phyloP scores from a whole-genome alignment of 148 eudicot species.

The Heliosperma pusillum region DNA sequence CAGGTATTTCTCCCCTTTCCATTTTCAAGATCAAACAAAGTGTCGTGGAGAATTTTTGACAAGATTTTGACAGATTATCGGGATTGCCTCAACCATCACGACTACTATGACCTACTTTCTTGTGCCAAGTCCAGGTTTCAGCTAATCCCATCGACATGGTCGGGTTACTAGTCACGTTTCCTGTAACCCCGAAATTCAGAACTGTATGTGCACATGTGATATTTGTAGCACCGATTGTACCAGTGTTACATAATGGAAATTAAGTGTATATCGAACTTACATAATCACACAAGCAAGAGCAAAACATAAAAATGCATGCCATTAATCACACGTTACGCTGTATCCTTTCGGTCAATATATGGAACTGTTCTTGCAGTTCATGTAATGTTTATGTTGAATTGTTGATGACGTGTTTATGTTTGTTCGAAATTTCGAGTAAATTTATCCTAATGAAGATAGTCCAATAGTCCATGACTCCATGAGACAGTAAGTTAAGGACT shows the following conservation, averaged over 20 bases:
- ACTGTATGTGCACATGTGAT: constrained; percentile 17
- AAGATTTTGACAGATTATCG: constrained; percentile 83
- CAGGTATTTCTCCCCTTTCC: constrained; percentile 75
- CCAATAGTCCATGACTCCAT: neutral
- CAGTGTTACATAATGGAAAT: neutral
- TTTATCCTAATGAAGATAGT: too few relatives aligned
- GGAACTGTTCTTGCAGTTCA: neutral
- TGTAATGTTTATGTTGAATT: neutral
- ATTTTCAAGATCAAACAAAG: constrained; percentile 60
- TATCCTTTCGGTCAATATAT: neutral
- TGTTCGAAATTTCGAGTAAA: neutral
- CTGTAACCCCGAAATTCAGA: neutral
- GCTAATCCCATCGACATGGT: constrained; percentile 67
- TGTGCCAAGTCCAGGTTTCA: constrained; percentile 64
- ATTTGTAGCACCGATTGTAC: neutral
- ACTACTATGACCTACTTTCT: constrained; percentile 57
- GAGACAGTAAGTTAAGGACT: neutral
- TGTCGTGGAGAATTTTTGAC: constrained; percentile 70
- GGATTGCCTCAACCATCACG: constrained; percentile 49
- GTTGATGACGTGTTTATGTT: neutral
- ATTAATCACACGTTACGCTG: neutral
- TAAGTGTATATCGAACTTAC: neutral
- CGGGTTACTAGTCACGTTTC: constrained; percentile 46
- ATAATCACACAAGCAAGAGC: neutral
- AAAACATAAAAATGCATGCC: neutral